phyloP scores from a whole-genome alignment of 306 rosid genomes.

The Pyrus communis region DNA sequence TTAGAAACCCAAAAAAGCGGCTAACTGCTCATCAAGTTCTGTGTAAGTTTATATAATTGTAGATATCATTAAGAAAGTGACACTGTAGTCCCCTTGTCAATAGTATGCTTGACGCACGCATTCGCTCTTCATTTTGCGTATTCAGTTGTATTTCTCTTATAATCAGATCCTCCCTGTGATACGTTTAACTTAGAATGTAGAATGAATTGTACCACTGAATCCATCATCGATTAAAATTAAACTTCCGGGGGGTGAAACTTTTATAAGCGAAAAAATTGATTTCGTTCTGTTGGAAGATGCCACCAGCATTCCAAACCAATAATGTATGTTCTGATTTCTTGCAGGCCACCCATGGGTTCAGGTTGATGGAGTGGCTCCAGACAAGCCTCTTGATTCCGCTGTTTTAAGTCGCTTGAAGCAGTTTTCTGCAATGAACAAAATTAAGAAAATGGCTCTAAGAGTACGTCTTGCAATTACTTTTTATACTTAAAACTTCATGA shows the following conservation, averaged over 20 bases:
- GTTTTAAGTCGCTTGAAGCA: conserved; percentile 82
- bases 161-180: neutral
- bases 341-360: conserved; percentile 94
- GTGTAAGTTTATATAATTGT: conserved; percentile 36
- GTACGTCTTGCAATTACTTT: conserved; percentile 35
- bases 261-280: neutral
- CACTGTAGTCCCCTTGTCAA: neutral
- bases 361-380: conserved; percentile 77
- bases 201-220: neutral
- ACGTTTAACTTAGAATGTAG: neutral
- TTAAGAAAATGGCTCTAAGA: conserved; percentile 91
- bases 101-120: neutral
- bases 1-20: conserved; percentile 65
- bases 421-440: conserved; percentile 80
- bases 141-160: neutral
- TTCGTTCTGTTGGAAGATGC: neutral
- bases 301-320: neutral
- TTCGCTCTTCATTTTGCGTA: neutral
- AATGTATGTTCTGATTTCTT: conserved; percentile 20
- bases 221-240: neutral
- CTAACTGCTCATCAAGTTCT: conserved; percentile 67
- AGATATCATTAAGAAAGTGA: neutral
- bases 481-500: neutral
- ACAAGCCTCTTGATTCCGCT: conserved; percentile 82
- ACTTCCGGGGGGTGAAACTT: neutral